Evolutionary conservation across 2,329 filamentous ascomycete genomes (phyloP), one percentile per base, ranked within the genome.

Genomic region (Curvularia eragrostidis): DNA sequence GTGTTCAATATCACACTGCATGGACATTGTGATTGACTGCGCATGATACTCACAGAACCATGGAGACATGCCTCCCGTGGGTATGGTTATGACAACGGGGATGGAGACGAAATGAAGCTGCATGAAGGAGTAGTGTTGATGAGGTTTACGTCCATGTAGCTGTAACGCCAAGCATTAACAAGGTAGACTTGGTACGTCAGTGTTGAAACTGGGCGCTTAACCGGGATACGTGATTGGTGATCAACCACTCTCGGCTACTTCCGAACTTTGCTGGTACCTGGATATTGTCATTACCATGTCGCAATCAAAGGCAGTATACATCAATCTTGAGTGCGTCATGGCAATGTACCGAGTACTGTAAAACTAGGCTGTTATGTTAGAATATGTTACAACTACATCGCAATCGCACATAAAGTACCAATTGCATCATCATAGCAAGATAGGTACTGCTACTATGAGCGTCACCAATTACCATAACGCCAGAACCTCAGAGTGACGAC

Each of bases 191-290:
- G 26, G 9, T 18, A 48, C 52, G 30, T 54, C 52, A 52, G 47
- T 47, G 36, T 41, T 10, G 21, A 38, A 3, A n/a, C 23, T 24
- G n/a, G 21, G 57, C 57, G 57, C 57, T 38, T 56, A 56, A 30
- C 21, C 10, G 15, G 7, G 19, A 24, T 7, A n/a, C 38, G 15
- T 39, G 19, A 57, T 57, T 61, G 50, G 54, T 38, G 28, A n/a
- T n/a, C 21, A n/a, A n/a, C 5, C 23, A 9, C 13, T 18, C 18
- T 18, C 41, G 7, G 15, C 18, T 47, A 32, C 26, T 10, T 10
- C n/a, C 3, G 26, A 47, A 30, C 43, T 26, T 6, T 32, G 43
- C 18, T 21, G 10, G n/a, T 46, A 32, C 26, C 41, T n/a, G 9
- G 15, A 18, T 32, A 30, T 19, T 23, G 18, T 34, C 13, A 10